phyloP scores from a whole-genome alignment of 2,329 filamentous ascomycete genomes.

The Alternaria dauci region DNA sequence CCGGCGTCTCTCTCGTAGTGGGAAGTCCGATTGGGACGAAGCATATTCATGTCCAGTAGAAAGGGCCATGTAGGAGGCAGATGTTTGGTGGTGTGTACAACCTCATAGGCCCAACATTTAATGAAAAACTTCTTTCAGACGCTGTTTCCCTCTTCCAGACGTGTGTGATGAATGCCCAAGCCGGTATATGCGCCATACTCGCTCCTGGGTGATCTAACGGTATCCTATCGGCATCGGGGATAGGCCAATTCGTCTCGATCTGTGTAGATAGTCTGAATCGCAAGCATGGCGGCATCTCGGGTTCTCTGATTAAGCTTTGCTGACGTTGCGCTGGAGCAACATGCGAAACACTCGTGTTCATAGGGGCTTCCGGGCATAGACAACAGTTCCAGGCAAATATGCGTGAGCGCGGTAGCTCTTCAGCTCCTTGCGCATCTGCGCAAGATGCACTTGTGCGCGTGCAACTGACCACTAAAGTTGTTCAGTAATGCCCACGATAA shows the following conservation, averaged over 20 bases:
- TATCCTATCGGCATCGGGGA: not conserved
- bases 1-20: not conserved
- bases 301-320: not conserved
- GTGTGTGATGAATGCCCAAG: not conserved
- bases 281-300: not conserved
- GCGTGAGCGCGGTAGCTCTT: constrained; percentile 47
- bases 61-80: not conserved
- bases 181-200: not conserved
- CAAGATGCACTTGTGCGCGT: constrained; percentile 49
- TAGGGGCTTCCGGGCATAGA: constrained; percentile 49
- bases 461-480: constrained; percentile 41
- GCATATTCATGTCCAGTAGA: not conserved
- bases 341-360: constrained; percentile 12
- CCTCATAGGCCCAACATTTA: not conserved
- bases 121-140: not conserved
- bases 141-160: not conserved
- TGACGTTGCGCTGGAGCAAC: not conserved
- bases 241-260: not conserved
- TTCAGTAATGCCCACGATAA: not conserved
- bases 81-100: not conserved
- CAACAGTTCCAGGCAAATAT: constrained; percentile 48
- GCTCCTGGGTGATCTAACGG: fast-evolving
- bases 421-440: constrained; percentile 46
- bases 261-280: not conserved
- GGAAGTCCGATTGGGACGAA: not conserved